Evolutionary conservation across 371 early-diverging fungal genomes (phyloP).

Genomic region (Dinochytrium kinnereticum): DNA sequence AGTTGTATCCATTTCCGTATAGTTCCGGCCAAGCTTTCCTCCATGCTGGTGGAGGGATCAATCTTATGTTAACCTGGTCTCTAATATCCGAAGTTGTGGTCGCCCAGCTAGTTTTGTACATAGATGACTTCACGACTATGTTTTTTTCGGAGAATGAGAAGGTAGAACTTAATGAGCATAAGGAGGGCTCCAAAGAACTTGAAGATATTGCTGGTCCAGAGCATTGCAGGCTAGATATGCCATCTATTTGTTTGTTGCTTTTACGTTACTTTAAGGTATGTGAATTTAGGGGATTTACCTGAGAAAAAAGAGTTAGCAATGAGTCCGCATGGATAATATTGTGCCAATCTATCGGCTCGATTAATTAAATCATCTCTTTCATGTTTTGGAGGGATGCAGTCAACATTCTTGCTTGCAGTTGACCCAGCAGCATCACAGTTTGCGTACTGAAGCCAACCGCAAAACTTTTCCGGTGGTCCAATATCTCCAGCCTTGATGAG

Average conservation of each 20-base stretch:
- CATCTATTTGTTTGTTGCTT: slow-evolving; percentile 32
- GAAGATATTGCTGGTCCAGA: background rate
- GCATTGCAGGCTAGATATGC: slow-evolving; percentile 32
- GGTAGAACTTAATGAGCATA: too few relatives aligned
- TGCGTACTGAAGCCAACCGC: slow-evolving; percentile 7
- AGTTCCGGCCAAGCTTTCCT: slow-evolving; percentile 33
- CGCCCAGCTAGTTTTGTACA: background rate
- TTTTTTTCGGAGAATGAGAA: background rate
- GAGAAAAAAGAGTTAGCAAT: slow-evolving; percentile 98
- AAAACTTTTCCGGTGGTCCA: background rate
- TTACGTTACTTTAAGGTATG: background rate
- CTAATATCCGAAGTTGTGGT: background rate
- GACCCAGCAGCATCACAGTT: background rate
- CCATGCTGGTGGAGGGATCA: slow-evolving; percentile 58
- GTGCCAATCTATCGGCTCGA: background rate
- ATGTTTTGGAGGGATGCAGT: background rate
- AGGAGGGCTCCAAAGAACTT: too few relatives aligned
- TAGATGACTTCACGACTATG: background rate
- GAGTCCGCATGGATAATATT: slow-evolving; percentile 93
- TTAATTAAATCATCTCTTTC: background rate
- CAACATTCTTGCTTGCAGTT: background rate
- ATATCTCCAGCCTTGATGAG: background rate
- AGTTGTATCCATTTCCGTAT: slow-evolving; percentile 52
- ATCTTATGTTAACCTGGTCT: background rate
- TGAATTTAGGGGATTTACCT: slow-evolving; percentile 53